Base-by-base conservation (phyloP, 2,329 filamentous ascomycete species). In the Colletotrichum simmondsii region DNA sequence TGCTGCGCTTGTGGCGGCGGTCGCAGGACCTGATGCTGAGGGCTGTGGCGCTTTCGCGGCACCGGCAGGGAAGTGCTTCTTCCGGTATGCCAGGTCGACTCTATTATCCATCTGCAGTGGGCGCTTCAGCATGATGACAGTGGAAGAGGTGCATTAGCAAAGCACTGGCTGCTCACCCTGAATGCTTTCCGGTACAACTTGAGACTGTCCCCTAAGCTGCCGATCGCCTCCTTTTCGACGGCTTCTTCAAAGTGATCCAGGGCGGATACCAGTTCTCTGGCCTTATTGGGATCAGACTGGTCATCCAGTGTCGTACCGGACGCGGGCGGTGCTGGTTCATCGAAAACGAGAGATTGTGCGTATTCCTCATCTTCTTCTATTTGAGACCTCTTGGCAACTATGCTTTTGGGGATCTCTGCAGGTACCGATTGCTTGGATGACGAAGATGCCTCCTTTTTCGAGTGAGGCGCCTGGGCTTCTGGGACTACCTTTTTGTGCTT, bases 231-330 rank as follows among this genome's bases (percentile, higher is more conserved):
- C 81, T 92, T 95, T 83, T 97, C 93, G 68, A 98, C 95, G 4
- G 96, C 97, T 80, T 90, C 91, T 81, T 98, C 97, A 78, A 97
- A 98, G 81, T 98, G 94, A 77, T 98, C 97, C 19, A 99, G 84
- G 0, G 97, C 97, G 12, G 95, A 94, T 26, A 87, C 85, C 5
- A 93, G 93, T 76, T 93, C 82, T 68, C 76, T 81, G 12, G 81
- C 78, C 32, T 77, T 75, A 35, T 72, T 54, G 5, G 73, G 76
- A 28, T 71, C 80, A 19, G 76, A 56, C 11, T 75, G 42, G 3
- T 19, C 37, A 6, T 65, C 68, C 22, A 56, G 7, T 22, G 12
- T 54, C 16, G 63, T 22, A 6, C 30, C 59, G 5, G 58, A 54
- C n/a, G 58, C 30, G 5, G 42, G 53, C 24, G 72, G 65, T 10